Evolutionary conservation across 371 early-diverging fungal genomes (phyloP), one percentile per base, ranked within the genome.

Genomic region (Mucor circinelloides): DNA sequence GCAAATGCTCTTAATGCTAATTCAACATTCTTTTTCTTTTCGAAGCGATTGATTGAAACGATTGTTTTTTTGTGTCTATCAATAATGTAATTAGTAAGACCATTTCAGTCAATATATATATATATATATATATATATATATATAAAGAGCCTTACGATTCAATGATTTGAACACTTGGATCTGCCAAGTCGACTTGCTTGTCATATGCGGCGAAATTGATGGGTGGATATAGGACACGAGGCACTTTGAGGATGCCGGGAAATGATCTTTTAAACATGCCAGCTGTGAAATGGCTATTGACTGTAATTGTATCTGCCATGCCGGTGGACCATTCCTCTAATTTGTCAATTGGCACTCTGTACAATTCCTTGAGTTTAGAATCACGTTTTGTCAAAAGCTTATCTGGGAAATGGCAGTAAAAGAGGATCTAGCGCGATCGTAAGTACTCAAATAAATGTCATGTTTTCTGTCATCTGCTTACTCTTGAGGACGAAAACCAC

Each of bases 361-460:
- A 98, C 0, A 95, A 30, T 28, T 74, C 73, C 72, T 93, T 92
- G n/a, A 91, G 52, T 23, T 80, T 28, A 4, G 90, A 84, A 28
- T 86, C 83, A 3, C 92, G 87, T 50, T 78, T 76, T 15, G 94
- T 86, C 58, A 94, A 77, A 19, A 96, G 83, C 71, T 93, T 90
- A 71, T 98, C 99, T 0, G 99, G 99, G 73, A 94, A 97, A 69
- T 98, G 99, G 75, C 99, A 97, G 74, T 98, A 98, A 79, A 97
- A 98, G 31, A 97, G 76, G 9, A 97, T 85, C 82, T 89, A 78
- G 17, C 5, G 13, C 17, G n/a, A n/a, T 17, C 10, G 15, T 19
- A 19, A 30, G 13, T 46, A 31, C 7, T 44, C 8, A 3, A 44
- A 1, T 7, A 19, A 27, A 12, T 31, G 17, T n/a, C 42, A 44